Conservation (phyloP, 768 basidiomycete genomes). For the Chlorophyllum brunneum region DNA sequence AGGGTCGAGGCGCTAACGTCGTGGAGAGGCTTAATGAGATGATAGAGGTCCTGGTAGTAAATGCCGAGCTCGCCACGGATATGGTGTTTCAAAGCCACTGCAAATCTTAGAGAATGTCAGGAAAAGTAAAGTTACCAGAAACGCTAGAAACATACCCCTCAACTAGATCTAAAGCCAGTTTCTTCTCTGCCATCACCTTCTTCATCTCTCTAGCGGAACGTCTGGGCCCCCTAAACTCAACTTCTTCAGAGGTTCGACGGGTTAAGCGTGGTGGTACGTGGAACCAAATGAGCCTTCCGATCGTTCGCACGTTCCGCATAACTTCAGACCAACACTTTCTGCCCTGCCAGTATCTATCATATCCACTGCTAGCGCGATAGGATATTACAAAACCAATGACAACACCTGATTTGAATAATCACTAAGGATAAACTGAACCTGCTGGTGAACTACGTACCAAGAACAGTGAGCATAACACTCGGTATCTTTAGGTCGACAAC, state of each 20-base stretch:
- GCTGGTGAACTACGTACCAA: slow-evolving; percentile 34
- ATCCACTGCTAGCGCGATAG: slow-evolving; percentile 59
- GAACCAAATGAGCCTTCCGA: slow-evolving; percentile 57
- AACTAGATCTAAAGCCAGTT: slow-evolving; percentile 52
- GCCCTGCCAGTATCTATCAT: slow-evolving; percentile 64
- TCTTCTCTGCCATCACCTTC: slow-evolving; percentile 59
- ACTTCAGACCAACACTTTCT: slow-evolving; percentile 55
- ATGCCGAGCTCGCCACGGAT: slow-evolving; percentile 58
- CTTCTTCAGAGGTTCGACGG: slow-evolving; percentile 36
- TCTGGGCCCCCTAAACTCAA: slow-evolving; percentile 22
- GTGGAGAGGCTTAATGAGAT: slow-evolving; percentile 52
- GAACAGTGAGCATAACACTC: slow-evolving; percentile 55
- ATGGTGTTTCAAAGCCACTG: slow-evolving; percentile 59
- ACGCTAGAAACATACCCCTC: slow-evolving; percentile 39
- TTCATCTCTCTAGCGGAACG: slow-evolving; percentile 38
- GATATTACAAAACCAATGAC: slow-evolving; percentile 64
- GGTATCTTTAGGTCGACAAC: slow-evolving; percentile 43
- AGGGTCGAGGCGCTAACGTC: slow-evolving; percentile 30
- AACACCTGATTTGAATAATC: slow-evolving; percentile 29
- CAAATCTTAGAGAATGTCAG: slow-evolving; percentile 33
- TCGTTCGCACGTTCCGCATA: slow-evolving; percentile 43
- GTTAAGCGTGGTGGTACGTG: slow-evolving; percentile 50
- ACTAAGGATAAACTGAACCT: neutral
- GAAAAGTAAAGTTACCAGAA: neutral
- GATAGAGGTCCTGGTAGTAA: slow-evolving; percentile 61